Percentiles rank a stretch among this genome's conserved stretches.
These are phyloP conservation scores for Trichoderma lentiforme DNA, from an alignment of 2,329 filamentous ascomycete species.

Conservation along the genomic window DNA sequence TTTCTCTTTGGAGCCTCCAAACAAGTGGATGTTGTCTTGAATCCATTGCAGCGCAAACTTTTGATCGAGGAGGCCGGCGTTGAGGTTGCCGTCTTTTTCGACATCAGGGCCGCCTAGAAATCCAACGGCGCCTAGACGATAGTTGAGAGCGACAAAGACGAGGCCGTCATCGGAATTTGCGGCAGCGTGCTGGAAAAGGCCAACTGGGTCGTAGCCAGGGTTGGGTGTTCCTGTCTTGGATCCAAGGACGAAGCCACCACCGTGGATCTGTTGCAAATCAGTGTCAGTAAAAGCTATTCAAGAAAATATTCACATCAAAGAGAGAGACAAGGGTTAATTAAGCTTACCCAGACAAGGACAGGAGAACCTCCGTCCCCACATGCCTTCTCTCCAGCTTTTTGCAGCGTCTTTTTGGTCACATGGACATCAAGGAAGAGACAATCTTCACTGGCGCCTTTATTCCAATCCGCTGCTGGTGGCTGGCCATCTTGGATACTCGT, in stretches of 20 bases:
- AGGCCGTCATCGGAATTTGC: not conserved
- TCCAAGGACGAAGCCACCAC: not conserved
- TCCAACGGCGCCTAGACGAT: slow-evolving; percentile 33
- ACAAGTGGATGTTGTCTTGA: slow-evolving; percentile 45
- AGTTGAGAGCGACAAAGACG: not conserved
- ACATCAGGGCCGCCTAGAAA: slow-evolving; percentile 31
- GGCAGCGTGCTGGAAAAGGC: not conserved
- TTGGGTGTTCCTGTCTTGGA: not conserved
- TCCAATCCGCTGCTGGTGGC: not conserved
- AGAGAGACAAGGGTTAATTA: not conserved
- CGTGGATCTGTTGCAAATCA: not conserved
- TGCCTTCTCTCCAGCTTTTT: not conserved
- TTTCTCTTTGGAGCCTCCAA: slow-evolving; percentile 43
- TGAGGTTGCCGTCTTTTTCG: not conserved
- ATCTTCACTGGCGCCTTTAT: not conserved
- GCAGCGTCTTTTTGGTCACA: not conserved
- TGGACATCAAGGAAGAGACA: not conserved
- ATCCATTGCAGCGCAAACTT: not conserved
- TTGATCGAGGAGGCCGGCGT: not conserved
- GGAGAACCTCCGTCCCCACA: not conserved
- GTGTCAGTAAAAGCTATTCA: not conserved
- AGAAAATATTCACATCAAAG: not conserved
- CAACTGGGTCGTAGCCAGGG: not conserved
- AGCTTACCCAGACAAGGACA: not conserved
- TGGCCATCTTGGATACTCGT: not conserved